Percentiles rank a stretch among this genome's conserved stretches.
Evolutionary conservation across 1,284 basidiomycete species (phyloP).

Genomic region (Moniliophthora roreri): DNA sequence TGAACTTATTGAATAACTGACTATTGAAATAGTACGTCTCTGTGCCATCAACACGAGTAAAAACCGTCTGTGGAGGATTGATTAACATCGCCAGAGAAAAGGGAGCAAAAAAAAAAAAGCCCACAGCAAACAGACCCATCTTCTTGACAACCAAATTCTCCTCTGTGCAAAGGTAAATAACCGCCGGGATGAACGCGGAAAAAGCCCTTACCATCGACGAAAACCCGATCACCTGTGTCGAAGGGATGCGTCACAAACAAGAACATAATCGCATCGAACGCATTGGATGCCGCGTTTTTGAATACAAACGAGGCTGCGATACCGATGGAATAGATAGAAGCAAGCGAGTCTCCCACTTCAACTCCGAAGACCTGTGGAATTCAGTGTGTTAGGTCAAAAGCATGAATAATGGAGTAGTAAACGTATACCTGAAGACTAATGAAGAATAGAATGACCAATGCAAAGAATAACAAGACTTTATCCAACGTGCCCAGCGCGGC

Average conservation of each 20-base stretch:
- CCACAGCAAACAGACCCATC: constrained; percentile 71
- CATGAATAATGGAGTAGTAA: too few species aligned
- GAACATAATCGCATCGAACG: constrained; percentile 79
- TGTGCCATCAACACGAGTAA: constrained; percentile 65
- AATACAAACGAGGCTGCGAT: constrained; percentile 77
- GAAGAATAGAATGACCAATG: constrained; percentile 66
- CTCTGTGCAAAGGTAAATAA: constrained; percentile 28
- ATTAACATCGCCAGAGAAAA: constrained; percentile 14
- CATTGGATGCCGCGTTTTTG: constrained; percentile 65
- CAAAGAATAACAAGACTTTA: constrained; percentile 60
- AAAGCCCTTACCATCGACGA: constrained; percentile 54
- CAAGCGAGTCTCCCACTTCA: constrained; percentile 56
- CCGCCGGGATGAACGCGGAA: neutral
- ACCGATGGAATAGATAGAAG: constrained; percentile 66
- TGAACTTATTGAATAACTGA: constrained; percentile 69
- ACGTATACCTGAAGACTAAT: constrained; percentile 56
- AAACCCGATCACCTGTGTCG: constrained; percentile 75
- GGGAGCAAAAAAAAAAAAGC: constrained; percentile 12
- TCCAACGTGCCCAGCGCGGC: constrained; percentile 64
- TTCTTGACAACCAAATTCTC: constrained; percentile 75
- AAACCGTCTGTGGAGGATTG: constrained; percentile 48
- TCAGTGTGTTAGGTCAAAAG: too few species aligned
- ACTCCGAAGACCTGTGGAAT: constrained; percentile 54
- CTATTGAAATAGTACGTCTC: constrained; percentile 80
- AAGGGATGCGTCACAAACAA: constrained; percentile 76